phyloP scores from a whole-genome alignment of 176 grass and related monocot genomes.

The Hyparrhenia diplandra region DNA sequence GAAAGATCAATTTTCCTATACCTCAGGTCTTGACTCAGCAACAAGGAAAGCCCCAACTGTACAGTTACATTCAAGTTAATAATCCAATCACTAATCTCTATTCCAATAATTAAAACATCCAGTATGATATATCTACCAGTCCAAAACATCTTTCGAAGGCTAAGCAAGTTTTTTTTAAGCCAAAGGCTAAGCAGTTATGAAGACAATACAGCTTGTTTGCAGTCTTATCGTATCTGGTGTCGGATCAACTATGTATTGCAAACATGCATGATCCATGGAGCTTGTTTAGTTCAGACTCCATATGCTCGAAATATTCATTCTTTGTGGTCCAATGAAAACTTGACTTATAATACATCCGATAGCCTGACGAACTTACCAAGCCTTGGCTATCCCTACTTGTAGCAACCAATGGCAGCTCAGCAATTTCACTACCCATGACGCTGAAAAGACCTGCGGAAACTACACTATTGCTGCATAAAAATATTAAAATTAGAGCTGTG shows the following conservation, averaged over 20 bases:
- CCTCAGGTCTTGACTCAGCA: conserved; percentile 8
- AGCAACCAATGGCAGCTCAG: conserved; percentile 77
- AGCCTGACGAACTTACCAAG: conserved; percentile 40
- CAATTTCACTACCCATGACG: conserved; percentile 58
- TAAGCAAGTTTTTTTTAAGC: background rate
- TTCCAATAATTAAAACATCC: too few species aligned
- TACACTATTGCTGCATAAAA: conserved; percentile 56
- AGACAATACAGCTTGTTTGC: background rate
- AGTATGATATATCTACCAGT: too few species aligned
- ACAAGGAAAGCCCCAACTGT: too few species aligned
- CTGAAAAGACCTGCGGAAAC: conserved; percentile 72
- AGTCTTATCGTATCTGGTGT: background rate
- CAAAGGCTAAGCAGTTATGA: background rate
- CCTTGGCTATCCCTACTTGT: conserved; percentile 67
- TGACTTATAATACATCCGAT: background rate
- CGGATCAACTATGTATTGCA: conserved; percentile 9
- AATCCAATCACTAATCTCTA: too few species aligned
- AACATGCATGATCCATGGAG: background rate
- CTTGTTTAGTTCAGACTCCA: background rate
- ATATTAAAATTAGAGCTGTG: conserved; percentile 12
- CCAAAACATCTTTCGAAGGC: background rate
- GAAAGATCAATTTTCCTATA: conserved; percentile 17
- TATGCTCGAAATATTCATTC: background rate
- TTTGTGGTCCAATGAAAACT: background rate
- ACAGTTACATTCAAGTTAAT: too few species aligned